phyloP scores from a whole-genome alignment of 2,329 filamentous ascomycete species.

The Colletotrichum plurivorum region DNA sequence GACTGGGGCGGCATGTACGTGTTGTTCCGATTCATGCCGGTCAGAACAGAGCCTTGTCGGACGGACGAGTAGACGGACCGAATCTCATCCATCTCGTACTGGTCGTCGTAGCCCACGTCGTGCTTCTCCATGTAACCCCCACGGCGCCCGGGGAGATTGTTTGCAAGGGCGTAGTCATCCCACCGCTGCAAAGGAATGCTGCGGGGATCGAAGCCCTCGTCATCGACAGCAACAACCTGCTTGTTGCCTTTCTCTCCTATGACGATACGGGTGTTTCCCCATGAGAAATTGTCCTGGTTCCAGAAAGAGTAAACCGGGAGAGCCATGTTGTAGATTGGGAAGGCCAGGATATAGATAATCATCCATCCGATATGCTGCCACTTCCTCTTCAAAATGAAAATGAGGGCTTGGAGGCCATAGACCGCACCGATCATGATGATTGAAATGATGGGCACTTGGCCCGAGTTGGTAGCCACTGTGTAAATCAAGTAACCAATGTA shows the following conservation, averaged over 20 bases:
- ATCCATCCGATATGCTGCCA: slow-evolving; percentile 99
- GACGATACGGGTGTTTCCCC: slow-evolving; percentile 98
- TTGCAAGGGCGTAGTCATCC: slow-evolving; percentile 93
- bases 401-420: slow-evolving; percentile 94
- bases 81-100: slow-evolving; percentile 98
- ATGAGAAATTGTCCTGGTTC: slow-evolving; percentile 99
- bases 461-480: slow-evolving; percentile 75
- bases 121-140: slow-evolving; percentile 78
- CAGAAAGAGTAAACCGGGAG: slow-evolving; percentile 98
- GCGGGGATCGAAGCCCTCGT: slow-evolving; percentile 89
- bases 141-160: slow-evolving; percentile 92
- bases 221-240: slow-evolving; percentile 88
- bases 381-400: slow-evolving; percentile 96
- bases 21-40: slow-evolving; percentile 79
- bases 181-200: slow-evolving; percentile 95
- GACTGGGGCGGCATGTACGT: slow-evolving; percentile 88
- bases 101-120: slow-evolving; percentile 77
- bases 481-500: slow-evolving; percentile 94
- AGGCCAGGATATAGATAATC: slow-evolving; percentile 98
- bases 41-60: slow-evolving; percentile 88
- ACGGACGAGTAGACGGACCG: slow-evolving; percentile 96
- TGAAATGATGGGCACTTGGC: slow-evolving; percentile 88
- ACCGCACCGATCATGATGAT: slow-evolving; percentile 91
- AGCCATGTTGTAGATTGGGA: slow-evolving; percentile 92
- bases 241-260: slow-evolving; percentile 94